Percentiles rank a stretch among this genome's conserved stretches.
phyloP scores from a whole-genome alignment of 768 basidiomycete genomes.

The Cystofilobasidium ferigula region DNA sequence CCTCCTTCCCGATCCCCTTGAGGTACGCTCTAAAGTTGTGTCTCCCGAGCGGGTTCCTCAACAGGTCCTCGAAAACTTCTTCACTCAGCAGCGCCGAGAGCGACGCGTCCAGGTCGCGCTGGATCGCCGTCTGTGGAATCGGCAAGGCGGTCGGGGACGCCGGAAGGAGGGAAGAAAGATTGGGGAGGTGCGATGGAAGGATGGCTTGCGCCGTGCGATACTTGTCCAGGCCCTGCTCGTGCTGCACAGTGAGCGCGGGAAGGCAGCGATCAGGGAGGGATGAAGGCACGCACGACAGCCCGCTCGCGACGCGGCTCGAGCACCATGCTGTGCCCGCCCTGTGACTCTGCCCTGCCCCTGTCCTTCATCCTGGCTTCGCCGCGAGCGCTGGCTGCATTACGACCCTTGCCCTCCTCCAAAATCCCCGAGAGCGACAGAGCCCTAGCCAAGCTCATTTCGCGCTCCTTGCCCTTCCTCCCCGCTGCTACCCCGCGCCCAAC shows the following conservation, averaged over 20 bases:
- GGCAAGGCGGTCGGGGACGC: constrained; percentile 10
- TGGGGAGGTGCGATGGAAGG: constrained; percentile 7
- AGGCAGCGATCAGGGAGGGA: not conserved
- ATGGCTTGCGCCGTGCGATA: not conserved
- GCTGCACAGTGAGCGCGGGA: too few relatives aligned
- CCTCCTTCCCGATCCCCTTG: constrained; percentile 1
- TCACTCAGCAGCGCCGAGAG: not conserved
- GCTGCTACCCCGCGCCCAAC: too few relatives aligned
- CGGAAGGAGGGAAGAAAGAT: not conserved
- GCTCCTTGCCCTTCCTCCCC: too few relatives aligned
- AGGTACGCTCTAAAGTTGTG: constrained; percentile 11
- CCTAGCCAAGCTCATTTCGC: too few relatives aligned
- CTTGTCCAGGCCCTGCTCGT: not conserved
- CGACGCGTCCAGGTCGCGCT: constrained; percentile 17
- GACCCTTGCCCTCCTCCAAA: too few relatives aligned
- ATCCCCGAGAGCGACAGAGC: too few relatives aligned
- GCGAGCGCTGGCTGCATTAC: too few relatives aligned
- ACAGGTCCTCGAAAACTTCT: constrained; percentile 16
- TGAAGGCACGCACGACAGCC: too few relatives aligned
- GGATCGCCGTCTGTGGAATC: constrained; percentile 5
- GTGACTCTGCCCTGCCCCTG: too few relatives aligned
- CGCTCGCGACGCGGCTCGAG: too few relatives aligned
- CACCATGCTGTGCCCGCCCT: too few relatives aligned
- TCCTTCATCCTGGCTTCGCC: too few relatives aligned
- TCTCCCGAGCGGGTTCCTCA: constrained; percentile 11